Base-by-base conservation (phyloP, 192 early-diverging fungal genomes). In the Coemansia sp. region DNA sequence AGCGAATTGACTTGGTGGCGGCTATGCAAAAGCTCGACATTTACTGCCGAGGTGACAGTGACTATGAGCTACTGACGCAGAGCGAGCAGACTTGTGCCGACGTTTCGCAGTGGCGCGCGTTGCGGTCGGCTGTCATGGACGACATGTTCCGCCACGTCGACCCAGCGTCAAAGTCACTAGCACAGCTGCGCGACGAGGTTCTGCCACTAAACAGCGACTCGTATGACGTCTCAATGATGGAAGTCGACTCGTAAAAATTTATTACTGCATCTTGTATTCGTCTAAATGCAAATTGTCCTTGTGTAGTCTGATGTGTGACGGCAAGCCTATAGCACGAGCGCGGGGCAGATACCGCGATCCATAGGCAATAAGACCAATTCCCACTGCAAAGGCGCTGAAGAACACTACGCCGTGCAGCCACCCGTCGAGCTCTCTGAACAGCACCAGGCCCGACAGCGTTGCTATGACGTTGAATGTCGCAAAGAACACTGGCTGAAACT, bases 401-500 rank as follows among this genome's bases (percentile, higher is more conserved):
- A 85, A 85, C 6, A 68, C 24, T 55, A 65, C 8, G 0, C 70
- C 78, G n/a, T 85, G 75, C 27, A 59, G 46, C 75, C 63, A 68
- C 2, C 78, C 76, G 44, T 74, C 62, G 24, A 85, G 73, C 72
- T 85, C 83, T 16, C 68, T 59, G 57, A 85, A 85, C 70, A 85
- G 78, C 49, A 75, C 16, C 29, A 85, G 70, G 0, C 83, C 72
- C 4, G 76, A 40, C 29, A 80, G 75, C 52, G 78, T 80, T 10
- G 83, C 83, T 13, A 78, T 70, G 38, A 80, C 76, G 62, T 85
- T 85, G 66, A 69, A 85, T 8, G 78, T 78, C 46, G 83, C 83
- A 70, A 85, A 85, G 61, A 85, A 85, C 69, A 85, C 78, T 0
- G 83, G 83, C 75, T 85, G 83, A 62, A 85, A 80, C 68, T 80